Conservation (phyloP, 2,329 filamentous ascomycete genomes). For the Talaromyces sp. region DNA sequence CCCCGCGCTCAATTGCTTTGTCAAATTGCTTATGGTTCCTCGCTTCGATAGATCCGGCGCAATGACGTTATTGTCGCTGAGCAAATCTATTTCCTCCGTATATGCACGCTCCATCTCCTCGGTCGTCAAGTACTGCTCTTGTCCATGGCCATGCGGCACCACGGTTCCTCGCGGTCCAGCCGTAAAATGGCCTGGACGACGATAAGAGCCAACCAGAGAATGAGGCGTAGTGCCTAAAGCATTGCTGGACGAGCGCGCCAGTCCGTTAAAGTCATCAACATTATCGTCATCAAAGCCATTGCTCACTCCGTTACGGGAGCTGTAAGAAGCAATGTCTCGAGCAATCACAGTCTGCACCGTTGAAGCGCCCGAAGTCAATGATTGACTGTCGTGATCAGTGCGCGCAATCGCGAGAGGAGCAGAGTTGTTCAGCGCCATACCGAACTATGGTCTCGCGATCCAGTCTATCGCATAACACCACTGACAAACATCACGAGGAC, state of each 20-base stretch:
- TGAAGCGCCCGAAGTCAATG: constrained; percentile 59
- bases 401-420: constrained; percentile 26
- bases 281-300: constrained; percentile 47
- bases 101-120: constrained; percentile 53
- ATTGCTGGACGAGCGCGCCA: constrained; percentile 41
- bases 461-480: background rate
- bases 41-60: constrained; percentile 47
- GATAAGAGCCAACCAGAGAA: constrained; percentile 64
- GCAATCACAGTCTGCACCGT: constrained; percentile 64
- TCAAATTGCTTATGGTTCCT: constrained; percentile 21
- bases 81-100: constrained; percentile 55
- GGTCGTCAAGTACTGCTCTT: constrained; percentile 45
- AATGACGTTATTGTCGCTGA: constrained; percentile 59
- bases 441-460: constrained; percentile 29
- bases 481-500: background rate
- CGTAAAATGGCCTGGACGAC: constrained; percentile 71
- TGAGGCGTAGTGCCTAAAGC: constrained; percentile 36
- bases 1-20: constrained; percentile 27
- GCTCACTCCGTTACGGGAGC: constrained; percentile 22
- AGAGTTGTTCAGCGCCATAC: constrained; percentile 25
- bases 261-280: constrained; percentile 39
- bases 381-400: constrained; percentile 34
- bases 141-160: constrained; percentile 49
- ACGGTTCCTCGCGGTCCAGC: constrained; percentile 68
- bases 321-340: constrained; percentile 56